These are phyloP conservation scores for Capsicum pubescens DNA, from an alignment of 257 asterid species.

Conservation along the genomic window DNA sequence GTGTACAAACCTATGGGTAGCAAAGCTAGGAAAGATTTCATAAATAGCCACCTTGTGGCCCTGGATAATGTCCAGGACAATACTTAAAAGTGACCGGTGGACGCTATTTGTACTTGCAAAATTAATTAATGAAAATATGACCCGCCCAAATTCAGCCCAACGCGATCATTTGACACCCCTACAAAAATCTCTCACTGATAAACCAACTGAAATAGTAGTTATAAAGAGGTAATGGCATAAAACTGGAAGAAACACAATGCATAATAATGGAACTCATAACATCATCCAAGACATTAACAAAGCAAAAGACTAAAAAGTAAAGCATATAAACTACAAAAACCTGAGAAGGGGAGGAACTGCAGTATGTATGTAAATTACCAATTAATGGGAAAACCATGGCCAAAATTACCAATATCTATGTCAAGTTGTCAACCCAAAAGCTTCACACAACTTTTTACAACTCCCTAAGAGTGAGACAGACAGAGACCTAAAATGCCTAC, in stretches of 20 bases:
- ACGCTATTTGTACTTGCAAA: not conserved
- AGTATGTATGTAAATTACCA: not conserved
- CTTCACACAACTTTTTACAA: not conserved
- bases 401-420: constrained; percentile 22
- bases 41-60: not conserved
- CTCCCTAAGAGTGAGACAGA: constrained; percentile 19
- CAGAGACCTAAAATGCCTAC: constrained; percentile 1
- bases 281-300: not conserved
- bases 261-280: not conserved
- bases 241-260: not conserved
- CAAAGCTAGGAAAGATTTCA: too few species aligned
- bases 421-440: not conserved
- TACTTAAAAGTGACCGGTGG: not conserved
- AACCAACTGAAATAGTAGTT: not conserved
- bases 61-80: not conserved
- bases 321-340: not conserved
- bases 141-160: not conserved
- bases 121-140: not conserved
- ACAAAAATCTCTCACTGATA: not conserved
- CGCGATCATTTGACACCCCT: not conserved
- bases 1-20: too few species aligned
- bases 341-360: not conserved
- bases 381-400: not conserved
- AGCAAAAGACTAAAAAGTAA: not conserved
- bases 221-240: not conserved